phyloP scores from a whole-genome alignment of 2,329 filamentous ascomycete species.

The Cladosporium oxysporum region DNA sequence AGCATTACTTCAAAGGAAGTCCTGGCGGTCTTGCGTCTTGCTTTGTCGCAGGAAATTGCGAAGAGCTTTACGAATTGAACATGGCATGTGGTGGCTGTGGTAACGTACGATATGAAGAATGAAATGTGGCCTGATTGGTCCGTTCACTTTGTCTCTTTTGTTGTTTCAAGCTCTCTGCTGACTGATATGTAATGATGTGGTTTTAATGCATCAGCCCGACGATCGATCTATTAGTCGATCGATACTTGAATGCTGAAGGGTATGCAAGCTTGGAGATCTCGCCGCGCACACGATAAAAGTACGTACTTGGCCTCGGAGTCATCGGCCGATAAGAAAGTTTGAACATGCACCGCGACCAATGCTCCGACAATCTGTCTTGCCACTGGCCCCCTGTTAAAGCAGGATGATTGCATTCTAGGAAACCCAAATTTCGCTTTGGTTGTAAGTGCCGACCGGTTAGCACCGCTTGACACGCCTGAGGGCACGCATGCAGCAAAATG shows the following conservation, averaged over 20 bases:
- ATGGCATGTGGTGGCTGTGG: background rate
- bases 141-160: background rate
- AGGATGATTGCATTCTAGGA: background rate
- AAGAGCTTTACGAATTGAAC: slow-evolving; percentile 55
- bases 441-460: background rate
- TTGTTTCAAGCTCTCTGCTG: background rate
- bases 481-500: too few relatives aligned
- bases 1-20: slow-evolving; percentile 66
- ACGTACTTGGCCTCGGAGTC: background rate
- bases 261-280: background rate
- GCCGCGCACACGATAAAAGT: background rate
- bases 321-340: background rate
- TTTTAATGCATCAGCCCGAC: background rate
- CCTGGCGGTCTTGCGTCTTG: slow-evolving; percentile 70
- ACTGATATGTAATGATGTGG: background rate
- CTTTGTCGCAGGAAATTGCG: slow-evolving; percentile 72
- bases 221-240: background rate
- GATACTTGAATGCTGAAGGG: background rate
- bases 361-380: background rate
- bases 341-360: background rate
- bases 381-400: background rate
- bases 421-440: background rate
- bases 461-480: background rate
- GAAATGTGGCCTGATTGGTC: background rate
- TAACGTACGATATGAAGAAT: background rate